A percentile compares a stretch with the other conserved stretches of the same genome.
Conservation (phyloP, 371 early-diverging fungal species). For the Synchytrium microbalum region DNA sequence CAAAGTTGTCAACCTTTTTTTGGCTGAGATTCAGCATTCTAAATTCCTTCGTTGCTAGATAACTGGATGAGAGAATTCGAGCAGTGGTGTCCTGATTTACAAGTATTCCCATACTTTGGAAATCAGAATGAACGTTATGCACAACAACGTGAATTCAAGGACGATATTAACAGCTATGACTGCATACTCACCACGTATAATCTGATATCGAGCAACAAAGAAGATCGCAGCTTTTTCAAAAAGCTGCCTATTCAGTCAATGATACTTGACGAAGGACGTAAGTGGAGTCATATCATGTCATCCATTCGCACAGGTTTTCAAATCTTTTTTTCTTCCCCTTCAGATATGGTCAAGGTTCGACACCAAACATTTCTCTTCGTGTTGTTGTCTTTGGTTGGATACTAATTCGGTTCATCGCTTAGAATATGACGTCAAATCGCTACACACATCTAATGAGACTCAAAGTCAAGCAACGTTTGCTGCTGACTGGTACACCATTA, state of each 20-base stretch:
- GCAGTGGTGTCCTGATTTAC: slow-evolving; percentile 57
- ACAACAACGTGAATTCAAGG: slow-evolving; percentile 32
- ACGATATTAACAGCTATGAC: slow-evolving; percentile 14
- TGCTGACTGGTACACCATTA: slow-evolving; percentile 55
- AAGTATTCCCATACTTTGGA: slow-evolving; percentile 66
- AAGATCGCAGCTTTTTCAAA: slow-evolving; percentile 69
- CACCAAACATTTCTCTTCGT: neutral
- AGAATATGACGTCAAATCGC: slow-evolving; percentile 54
- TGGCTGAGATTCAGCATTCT: neutral
- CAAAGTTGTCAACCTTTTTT: no score
- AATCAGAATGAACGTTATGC: slow-evolving; percentile 54
- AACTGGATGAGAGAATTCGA: slow-evolving; percentile 86
- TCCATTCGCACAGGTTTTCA: neutral
- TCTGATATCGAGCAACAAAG: slow-evolving; percentile 59
- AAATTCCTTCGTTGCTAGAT: slow-evolving; percentile 23
- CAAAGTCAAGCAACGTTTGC: slow-evolving; percentile 23
- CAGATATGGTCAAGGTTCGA: slow-evolving; percentile 64
- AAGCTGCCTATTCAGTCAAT: slow-evolving; percentile 47
- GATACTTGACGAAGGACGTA: slow-evolving; percentile 91
- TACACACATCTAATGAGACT: slow-evolving; percentile 72
- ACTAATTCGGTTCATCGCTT: no score
- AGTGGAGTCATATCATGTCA: slow-evolving; percentile 4
- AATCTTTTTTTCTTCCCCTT: neutral
- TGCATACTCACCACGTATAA: slow-evolving; percentile 58
- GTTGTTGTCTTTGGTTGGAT: no score